Evolutionary conservation across 2,329 filamentous ascomycete species (phyloP).

Genomic region (Triangularia setosa): DNA sequence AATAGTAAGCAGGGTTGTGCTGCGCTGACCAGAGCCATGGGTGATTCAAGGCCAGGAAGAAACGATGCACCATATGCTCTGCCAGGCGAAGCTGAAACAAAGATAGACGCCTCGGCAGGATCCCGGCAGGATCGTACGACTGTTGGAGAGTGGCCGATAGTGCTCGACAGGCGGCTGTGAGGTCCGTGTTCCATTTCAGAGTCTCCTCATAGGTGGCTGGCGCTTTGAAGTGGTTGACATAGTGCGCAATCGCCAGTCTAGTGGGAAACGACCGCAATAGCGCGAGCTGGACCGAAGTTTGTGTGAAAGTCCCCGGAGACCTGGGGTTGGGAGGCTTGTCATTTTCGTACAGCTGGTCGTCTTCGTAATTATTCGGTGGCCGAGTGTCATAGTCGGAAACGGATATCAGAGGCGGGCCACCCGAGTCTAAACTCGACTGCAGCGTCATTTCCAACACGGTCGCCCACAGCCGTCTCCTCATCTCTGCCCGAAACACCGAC

Average conservation of each 20-base stretch:
- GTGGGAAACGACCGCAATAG: slow-evolving; percentile 41
- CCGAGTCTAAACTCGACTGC: slow-evolving; percentile 48
- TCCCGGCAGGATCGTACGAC: slow-evolving; percentile 27
- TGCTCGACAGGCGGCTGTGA: slow-evolving; percentile 38
- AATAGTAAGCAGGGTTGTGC: slow-evolving; percentile 47
- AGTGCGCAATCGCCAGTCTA: slow-evolving; percentile 41
- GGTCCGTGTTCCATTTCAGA: slow-evolving; percentile 42
- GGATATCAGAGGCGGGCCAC: slow-evolving; percentile 47
- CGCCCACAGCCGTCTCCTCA: slow-evolving; percentile 54
- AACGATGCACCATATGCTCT: slow-evolving; percentile 43
- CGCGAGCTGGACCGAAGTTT: slow-evolving; percentile 48
- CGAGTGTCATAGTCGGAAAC: slow-evolving; percentile 47
- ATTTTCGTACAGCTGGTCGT: slow-evolving; percentile 44
- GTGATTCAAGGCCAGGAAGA: slow-evolving; percentile 52
- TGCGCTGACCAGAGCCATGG: slow-evolving; percentile 43
- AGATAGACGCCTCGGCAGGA: slow-evolving; percentile 27
- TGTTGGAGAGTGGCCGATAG: slow-evolving; percentile 33
- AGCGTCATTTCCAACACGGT: slow-evolving; percentile 53
- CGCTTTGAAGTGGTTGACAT: slow-evolving; percentile 45
- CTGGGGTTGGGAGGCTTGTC: slow-evolving; percentile 24
- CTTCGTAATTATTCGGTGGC: slow-evolving; percentile 48
- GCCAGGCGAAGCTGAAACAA: slow-evolving; percentile 41
- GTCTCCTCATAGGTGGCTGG: slow-evolving; percentile 45
- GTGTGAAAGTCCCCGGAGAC: slow-evolving; percentile 36
- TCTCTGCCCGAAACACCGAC: slow-evolving; percentile 46